Percentiles rank a stretch among this genome's conserved stretches.
Conservation (phyloP, 441 rosid genomes). For the Euphorbia celastroides region DNA sequence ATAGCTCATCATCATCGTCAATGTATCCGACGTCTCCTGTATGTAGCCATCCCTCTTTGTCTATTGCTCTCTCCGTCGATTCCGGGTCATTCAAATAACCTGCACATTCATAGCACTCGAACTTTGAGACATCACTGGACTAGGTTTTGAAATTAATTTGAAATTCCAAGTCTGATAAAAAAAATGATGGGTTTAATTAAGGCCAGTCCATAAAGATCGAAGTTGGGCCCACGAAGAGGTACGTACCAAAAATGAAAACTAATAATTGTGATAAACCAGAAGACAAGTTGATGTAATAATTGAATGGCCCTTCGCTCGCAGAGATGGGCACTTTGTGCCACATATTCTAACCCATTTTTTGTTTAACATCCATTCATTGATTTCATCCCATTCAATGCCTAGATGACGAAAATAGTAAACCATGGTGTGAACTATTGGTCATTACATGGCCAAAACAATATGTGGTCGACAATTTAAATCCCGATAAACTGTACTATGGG, state of each 20-base stretch:
- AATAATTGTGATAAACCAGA: neutral
- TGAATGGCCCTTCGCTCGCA: too few relatives aligned
- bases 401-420: neutral
- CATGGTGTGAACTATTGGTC: too few relatives aligned
- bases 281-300: neutral
- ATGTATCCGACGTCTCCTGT: constrained; percentile 76
- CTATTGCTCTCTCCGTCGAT: constrained; percentile 59
- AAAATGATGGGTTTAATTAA: too few relatives aligned
- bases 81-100: constrained; percentile 71
- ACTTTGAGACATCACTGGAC: too few relatives aligned
- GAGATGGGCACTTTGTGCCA: neutral
- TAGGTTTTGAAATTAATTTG: too few relatives aligned
- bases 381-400: neutral
- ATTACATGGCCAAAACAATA: too few relatives aligned
- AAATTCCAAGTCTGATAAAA: too few relatives aligned
- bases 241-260: neutral
- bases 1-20: constrained; percentile 73
- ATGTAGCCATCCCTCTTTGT: constrained; percentile 79
- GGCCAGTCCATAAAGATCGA: too few relatives aligned
- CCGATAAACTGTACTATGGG: too few relatives aligned
- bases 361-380: neutral
- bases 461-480: neutral
- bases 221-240: neutral
- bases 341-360: neutral
- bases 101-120: neutral